Base-by-base conservation (phyloP, 2,329 filamentous ascomycete genomes). In the Neurospora sp. region DNA sequence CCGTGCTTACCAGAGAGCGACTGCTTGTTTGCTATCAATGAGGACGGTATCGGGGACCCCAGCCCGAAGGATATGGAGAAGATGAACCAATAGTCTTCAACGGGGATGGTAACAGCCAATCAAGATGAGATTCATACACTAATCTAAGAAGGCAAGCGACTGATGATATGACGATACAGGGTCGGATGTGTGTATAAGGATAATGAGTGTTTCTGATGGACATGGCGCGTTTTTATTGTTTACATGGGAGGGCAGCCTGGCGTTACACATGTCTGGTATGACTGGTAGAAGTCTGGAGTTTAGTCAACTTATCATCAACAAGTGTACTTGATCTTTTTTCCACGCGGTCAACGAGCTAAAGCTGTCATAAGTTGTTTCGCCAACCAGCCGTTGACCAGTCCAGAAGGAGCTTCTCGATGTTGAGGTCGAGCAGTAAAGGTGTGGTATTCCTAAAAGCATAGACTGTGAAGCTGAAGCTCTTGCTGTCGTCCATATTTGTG, bases 1-100 rank as follows among this genome's bases (percentile, higher is more conserved):
- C 96, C 96, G 1, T 99, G 96, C 81, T 83, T 99, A 73, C 96
- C 96, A 0, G 96, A 99, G 82, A 96, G 93, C 76, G 96, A 99
- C 80, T 97, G 93, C 78, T 82, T 98, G 75, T 99, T 99, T 82
- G 95, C 96, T 66, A 99, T 99, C 79, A 93, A 92, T 70, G 96
- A 98, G 81, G 93, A 97, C 79, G 96, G 96, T 62, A 99, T 99
- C 77, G 93, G 93, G 37, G 96, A 99, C 79, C 96, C 96, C 65
- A 92, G 91, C 71, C 95, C 96, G 66, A 99, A 99, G 84, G 96
- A 99, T 77, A 81, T 95, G 79, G 95, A 98, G 78, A 97, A 96
- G 81, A 91, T 62, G 52, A 28, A 28, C 1, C 52, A 62, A 36
- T 62, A 62, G 52, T 36, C 28, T 36, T 15, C 52, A 10, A 17